Conservation (phyloP, 2,329 filamentous ascomycete species). For the Neonectria magnoliae region DNA sequence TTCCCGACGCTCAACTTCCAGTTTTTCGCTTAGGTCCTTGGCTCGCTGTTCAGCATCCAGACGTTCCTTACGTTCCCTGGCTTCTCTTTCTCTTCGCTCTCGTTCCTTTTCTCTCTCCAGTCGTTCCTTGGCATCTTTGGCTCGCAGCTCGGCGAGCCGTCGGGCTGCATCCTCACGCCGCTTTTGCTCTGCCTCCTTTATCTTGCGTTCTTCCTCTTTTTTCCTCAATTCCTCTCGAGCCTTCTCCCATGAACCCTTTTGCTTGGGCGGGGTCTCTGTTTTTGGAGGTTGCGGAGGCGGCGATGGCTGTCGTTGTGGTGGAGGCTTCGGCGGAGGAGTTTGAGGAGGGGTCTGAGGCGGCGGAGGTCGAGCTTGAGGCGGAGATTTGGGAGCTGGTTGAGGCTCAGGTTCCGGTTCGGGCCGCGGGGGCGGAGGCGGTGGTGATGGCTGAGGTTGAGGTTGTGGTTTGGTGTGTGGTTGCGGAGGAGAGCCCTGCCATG, state of each 20-base stretch:
- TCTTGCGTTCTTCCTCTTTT: slow-evolving; percentile 71
- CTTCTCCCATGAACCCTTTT: slow-evolving; percentile 71
- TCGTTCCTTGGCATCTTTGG: slow-evolving; percentile 63
- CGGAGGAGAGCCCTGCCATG: slow-evolving; percentile 49
- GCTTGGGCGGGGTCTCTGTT: slow-evolving; percentile 42
- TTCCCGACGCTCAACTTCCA: slow-evolving; percentile 51
- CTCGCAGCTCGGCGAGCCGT: slow-evolving; percentile 63
- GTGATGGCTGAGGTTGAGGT: slow-evolving; percentile 28
- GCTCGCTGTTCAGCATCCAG: slow-evolving; percentile 43
- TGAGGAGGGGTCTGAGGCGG: slow-evolving; percentile 23
- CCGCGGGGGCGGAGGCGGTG: slow-evolving; percentile 29
- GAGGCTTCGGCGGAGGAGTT: slow-evolving; percentile 17
- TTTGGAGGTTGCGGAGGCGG: slow-evolving; percentile 20
- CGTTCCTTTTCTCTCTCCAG: slow-evolving; percentile 53
- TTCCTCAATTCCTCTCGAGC: slow-evolving; percentile 73
- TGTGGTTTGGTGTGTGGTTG: slow-evolving; percentile 40
- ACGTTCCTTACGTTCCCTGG: slow-evolving; percentile 42
- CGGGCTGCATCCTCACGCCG: slow-evolving; percentile 65
- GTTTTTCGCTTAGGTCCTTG: slow-evolving; percentile 49
- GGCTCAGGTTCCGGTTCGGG: slow-evolving; percentile 30
- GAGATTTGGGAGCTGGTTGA: slow-evolving; percentile 38
- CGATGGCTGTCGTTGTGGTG: slow-evolving; percentile 3
- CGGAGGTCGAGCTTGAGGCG: slow-evolving; percentile 33
- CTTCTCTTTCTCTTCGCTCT: slow-evolving; percentile 49
- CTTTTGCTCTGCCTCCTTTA: slow-evolving; percentile 69